Conservation (phyloP, 2,329 filamentous ascomycete genomes). For the Lasiodiplodia theobromae region DNA sequence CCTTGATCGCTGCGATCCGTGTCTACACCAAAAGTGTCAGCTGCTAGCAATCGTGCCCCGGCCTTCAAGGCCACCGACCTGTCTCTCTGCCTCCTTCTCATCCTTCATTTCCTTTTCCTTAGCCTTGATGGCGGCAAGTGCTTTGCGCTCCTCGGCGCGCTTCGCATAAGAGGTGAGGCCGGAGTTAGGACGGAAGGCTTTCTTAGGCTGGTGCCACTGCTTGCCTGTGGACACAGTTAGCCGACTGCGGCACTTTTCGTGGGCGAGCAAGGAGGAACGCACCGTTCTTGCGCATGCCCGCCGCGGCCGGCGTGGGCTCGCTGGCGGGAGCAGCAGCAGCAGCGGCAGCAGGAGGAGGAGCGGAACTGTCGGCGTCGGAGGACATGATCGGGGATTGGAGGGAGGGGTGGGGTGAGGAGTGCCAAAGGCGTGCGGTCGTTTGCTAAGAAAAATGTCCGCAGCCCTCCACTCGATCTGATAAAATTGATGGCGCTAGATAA, state of each 20-base stretch:
- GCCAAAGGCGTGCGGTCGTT: slow-evolving; percentile 5
- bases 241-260: neutral
- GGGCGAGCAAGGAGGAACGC: slow-evolving; percentile 36
- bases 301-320: slow-evolving; percentile 45
- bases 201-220: slow-evolving; percentile 87
- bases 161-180: slow-evolving; percentile 82
- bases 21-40: slow-evolving; percentile 57
- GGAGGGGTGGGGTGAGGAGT: slow-evolving; percentile 17
- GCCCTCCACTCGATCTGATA: slow-evolving; percentile 25
- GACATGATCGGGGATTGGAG: slow-evolving; percentile 23
- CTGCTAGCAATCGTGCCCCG: neutral
- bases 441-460: slow-evolving; percentile 28
- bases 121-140: slow-evolving; percentile 80
- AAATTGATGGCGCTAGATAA: slow-evolving; percentile 31
- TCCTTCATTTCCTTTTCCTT: slow-evolving; percentile 96
- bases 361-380: slow-evolving; percentile 20
- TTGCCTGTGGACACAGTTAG: slow-evolving; percentile 69
- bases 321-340: slow-evolving; percentile 39
- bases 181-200: slow-evolving; percentile 81
- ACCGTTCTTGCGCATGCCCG: slow-evolving; percentile 86
- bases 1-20: slow-evolving; percentile 80
- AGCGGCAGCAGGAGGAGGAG: slow-evolving; percentile 34
- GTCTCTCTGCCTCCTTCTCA: slow-evolving; percentile 87
- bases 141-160: slow-evolving; percentile 73
- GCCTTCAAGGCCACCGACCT: slow-evolving; percentile 63